Conservation (phyloP, 768 basidiomycete genomes). For the Pleurotus ostreatus region DNA sequence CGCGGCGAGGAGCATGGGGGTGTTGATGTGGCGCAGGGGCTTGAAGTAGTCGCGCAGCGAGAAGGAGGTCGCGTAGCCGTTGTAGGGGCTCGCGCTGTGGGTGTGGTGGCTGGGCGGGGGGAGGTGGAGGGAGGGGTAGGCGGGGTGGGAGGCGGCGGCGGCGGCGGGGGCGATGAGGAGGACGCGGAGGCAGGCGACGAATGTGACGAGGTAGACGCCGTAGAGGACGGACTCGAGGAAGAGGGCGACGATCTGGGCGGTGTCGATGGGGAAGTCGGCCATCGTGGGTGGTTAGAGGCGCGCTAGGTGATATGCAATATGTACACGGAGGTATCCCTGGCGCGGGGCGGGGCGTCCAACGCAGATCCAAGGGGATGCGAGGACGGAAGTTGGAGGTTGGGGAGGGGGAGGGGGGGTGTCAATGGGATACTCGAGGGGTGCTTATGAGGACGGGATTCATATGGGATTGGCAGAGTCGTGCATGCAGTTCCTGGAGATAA, state of each 20-base stretch:
- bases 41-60: background rate
- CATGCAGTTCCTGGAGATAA: no score
- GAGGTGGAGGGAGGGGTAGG: no score
- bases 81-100: conserved; percentile 12
- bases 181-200: conserved; percentile 28
- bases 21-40: conserved; percentile 17
- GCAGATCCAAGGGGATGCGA: background rate
- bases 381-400: background rate
- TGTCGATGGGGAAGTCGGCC: conserved; percentile 25
- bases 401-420: background rate
- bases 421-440: no score
- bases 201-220: conserved; percentile 34
- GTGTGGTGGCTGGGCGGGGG: no score
- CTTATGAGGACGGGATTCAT: no score
- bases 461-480: no score
- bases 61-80: conserved; percentile 22
- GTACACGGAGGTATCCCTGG: no score
- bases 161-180: conserved; percentile 16
- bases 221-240: conserved; percentile 38
- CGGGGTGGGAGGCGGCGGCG: no score
- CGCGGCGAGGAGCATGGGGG: conserved; percentile 32
- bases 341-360: background rate
- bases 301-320: no score
- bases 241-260: conserved; percentile 34
- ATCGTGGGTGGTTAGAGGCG: background rate